phyloP scores from a whole-genome alignment of 2,329 filamentous ascomycete species.

The Trichoderma asperellum region DNA sequence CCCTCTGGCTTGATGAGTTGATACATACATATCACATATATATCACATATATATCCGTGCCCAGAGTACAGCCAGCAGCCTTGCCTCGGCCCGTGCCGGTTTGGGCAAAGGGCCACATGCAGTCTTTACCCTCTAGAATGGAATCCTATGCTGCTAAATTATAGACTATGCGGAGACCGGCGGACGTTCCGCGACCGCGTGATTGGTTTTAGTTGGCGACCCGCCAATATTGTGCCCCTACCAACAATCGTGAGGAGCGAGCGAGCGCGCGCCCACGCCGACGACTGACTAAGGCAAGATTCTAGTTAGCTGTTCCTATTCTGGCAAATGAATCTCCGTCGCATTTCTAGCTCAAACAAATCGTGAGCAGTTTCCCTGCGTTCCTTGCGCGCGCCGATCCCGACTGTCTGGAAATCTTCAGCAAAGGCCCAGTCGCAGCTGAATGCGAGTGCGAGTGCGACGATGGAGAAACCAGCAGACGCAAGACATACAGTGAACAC shows the following conservation, averaged over 20 bases:
- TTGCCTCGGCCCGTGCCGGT: slow-evolving; percentile 4
- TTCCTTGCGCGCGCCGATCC: neutral
- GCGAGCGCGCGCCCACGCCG: neutral
- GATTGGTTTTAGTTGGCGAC: neutral
- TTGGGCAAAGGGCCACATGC: neutral
- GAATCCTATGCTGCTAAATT: neutral
- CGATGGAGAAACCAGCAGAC: slow-evolving; percentile 12
- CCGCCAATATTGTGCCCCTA: slow-evolving; percentile 11
- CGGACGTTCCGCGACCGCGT: neutral
- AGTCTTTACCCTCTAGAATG: neutral
- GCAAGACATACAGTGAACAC: neutral
- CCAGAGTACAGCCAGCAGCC: neutral
- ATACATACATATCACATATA: neutral
- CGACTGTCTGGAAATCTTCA: neutral
- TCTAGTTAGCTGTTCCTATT: neutral
- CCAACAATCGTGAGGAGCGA: neutral
- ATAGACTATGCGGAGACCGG: neutral
- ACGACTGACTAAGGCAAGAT: neutral
- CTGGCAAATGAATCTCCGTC: neutral
- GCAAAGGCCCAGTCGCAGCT: neutral
- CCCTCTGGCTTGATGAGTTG: neutral
- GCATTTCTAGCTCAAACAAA: neutral
- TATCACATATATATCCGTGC: neutral
- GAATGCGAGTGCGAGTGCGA: neutral
- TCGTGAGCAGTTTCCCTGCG: slow-evolving; percentile 2